Conservation (phyloP, 2,329 filamentous ascomycete genomes). For the Chrysoporthe deuterocubensis region DNA sequence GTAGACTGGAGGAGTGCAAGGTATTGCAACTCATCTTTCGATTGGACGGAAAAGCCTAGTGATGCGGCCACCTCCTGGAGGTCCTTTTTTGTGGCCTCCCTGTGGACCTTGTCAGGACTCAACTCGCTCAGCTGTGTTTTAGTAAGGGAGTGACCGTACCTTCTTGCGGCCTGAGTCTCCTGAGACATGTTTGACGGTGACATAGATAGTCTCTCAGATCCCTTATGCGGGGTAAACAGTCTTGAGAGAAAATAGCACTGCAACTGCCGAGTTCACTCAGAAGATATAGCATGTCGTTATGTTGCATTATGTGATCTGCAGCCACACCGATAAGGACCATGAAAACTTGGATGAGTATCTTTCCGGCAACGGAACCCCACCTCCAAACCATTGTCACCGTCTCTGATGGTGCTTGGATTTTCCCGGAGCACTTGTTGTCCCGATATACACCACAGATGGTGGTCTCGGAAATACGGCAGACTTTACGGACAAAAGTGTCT, state of each 20-base stretch:
- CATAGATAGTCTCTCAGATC: not conserved
- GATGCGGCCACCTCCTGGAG: conserved; percentile 11
- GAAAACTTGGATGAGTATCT: not conserved
- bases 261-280: not conserved
- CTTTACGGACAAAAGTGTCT: too few species aligned
- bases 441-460: not conserved
- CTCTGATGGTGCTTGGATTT: not conserved
- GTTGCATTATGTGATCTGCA: not conserved
- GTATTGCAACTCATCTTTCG: conserved; percentile 23
- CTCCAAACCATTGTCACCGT: not conserved
- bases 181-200: not conserved
- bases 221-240: not conserved
- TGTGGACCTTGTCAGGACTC: not conserved
- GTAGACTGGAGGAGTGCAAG: conserved; percentile 18
- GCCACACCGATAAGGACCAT: not conserved
- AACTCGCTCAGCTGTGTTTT: not conserved
- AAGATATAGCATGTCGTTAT: not conserved
- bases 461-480: too few species aligned
- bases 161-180: not conserved
- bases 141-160: not conserved
- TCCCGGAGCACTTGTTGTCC: not conserved
- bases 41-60: conserved; percentile 22
- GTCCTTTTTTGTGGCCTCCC: conserved; percentile 8
- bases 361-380: conserved; percentile 5
- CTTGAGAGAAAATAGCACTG: not conserved